A percentile compares a stretch with the other conserved stretches of the same genome.
Conservation (phyloP, 768 basidiomycete genomes). For the Russula griseocarnosa region DNA sequence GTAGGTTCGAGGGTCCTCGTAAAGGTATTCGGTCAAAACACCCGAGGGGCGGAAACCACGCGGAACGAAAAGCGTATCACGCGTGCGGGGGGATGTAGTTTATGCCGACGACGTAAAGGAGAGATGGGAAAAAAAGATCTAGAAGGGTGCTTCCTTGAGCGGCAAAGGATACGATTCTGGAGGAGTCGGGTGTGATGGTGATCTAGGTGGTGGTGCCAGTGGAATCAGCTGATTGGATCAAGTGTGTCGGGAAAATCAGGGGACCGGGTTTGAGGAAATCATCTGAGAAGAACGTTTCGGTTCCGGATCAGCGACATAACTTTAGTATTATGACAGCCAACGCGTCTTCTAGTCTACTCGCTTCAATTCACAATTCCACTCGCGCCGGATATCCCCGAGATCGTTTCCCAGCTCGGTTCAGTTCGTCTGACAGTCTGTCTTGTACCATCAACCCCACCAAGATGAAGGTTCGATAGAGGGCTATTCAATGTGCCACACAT, state of each 20-base stretch:
- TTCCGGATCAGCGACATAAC: conserved; percentile 9
- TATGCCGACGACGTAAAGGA: not conserved
- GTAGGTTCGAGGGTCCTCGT: not conserved
- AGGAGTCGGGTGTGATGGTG: not conserved
- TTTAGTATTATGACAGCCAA: not conserved
- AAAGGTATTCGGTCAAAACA: not conserved
- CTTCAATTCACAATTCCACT: no score
- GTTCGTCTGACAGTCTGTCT: no score
- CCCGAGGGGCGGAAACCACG: not conserved
- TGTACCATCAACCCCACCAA: not conserved
- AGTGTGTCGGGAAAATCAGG: conserved; percentile 1
- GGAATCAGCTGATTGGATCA: conserved; percentile 22
- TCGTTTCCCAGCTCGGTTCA: not conserved
- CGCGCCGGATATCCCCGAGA: not conserved
- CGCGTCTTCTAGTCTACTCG: no score
- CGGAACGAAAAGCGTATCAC: not conserved
- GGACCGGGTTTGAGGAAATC: not conserved
- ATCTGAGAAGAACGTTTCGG: conserved; percentile 4
- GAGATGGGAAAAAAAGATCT: not conserved
- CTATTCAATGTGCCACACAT: not conserved
- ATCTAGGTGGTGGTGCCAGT: not conserved
- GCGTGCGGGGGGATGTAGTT: not conserved
- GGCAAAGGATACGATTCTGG: conserved; percentile 3
- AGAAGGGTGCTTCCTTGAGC: conserved; percentile 2
- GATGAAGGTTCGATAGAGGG: conserved; percentile 17